Evolutionary conservation across 257 asterid species (phyloP).

Genomic region (Lycium ferocissimum): DNA sequence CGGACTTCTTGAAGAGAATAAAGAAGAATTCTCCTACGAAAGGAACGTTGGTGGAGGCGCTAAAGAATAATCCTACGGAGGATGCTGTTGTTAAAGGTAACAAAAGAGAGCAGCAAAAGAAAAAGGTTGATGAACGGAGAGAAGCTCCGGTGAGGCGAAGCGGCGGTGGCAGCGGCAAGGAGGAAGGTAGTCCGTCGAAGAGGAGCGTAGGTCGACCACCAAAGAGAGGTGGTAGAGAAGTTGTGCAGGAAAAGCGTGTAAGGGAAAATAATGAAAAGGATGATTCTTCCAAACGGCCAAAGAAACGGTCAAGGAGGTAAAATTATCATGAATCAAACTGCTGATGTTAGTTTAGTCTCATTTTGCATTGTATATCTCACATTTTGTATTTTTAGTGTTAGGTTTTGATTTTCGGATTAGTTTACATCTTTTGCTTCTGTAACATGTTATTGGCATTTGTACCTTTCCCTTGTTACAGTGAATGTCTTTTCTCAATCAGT

Average conservation of each 20-base stretch:
- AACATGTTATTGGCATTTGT: conserved; percentile 18
- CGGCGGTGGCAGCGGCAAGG: conserved; percentile 31
- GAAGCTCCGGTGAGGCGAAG: conserved; percentile 37
- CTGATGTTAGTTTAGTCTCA: conserved; percentile 23
- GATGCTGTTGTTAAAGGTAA: conserved; percentile 25
- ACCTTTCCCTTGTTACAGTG: conserved; percentile 22
- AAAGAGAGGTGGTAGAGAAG: conserved; percentile 42
- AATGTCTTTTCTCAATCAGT: background rate
- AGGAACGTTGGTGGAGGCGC: conserved; percentile 35
- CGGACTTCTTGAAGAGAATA: conserved; percentile 46
- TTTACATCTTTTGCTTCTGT: conserved; percentile 10
- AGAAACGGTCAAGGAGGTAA: conserved; percentile 49
- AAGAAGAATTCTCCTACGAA: conserved; percentile 43
- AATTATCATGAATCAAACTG: conserved; percentile 4
- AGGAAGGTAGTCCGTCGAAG: conserved; percentile 45
- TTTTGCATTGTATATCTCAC: conserved; percentile 11
- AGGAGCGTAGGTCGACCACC: conserved; percentile 43
- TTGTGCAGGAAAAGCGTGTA: conserved; percentile 36
- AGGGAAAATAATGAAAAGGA: conserved; percentile 44
- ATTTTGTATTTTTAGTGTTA: background rate
- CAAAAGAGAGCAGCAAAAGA: conserved; percentile 38
- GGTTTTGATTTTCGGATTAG: conserved; percentile 26
- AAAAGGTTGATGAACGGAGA: conserved; percentile 38
- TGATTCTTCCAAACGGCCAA: conserved; percentile 43
- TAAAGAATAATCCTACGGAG: conserved; percentile 30